Conservation (phyloP, 2,329 filamentous ascomycete species). For the Didymella lethalis region DNA sequence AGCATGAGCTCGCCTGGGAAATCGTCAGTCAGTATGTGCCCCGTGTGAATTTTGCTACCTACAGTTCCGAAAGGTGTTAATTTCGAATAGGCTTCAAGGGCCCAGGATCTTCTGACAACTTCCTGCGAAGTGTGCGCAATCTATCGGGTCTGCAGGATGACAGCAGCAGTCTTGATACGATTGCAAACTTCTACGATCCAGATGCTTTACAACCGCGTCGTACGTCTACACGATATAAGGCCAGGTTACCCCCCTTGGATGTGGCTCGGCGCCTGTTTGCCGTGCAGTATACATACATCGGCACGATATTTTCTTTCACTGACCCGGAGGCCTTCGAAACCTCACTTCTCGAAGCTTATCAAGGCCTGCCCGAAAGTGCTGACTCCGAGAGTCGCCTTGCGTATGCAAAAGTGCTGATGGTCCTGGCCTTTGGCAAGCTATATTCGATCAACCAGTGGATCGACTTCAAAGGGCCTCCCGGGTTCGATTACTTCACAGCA, state of each 20-base stretch:
- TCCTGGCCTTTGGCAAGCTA: constrained; percentile 11
- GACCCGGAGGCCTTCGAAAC: constrained; percentile 11
- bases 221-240: constrained; percentile 1
- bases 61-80: background rate
- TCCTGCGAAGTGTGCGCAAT: constrained; percentile 11
- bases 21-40: constrained; percentile 8
- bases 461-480: constrained; percentile 10
- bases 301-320: constrained; percentile 11
- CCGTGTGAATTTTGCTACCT: background rate
- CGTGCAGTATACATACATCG: constrained; percentile 12
- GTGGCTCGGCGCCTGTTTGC: constrained; percentile 11
- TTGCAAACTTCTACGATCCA: constrained; percentile 12
- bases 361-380: constrained; percentile 6
- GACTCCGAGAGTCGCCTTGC: constrained; percentile 4
- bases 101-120: constrained; percentile 11
- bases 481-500: constrained; percentile 14
- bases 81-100: constrained; percentile 6
- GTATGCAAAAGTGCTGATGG: constrained; percentile 12
- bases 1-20: constrained; percentile 7
- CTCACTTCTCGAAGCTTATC: constrained; percentile 6
- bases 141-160: constrained; percentile 10
- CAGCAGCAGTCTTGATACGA: constrained; percentile 9
- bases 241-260: constrained; percentile 8
- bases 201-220: constrained; percentile 15
- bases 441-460: constrained; percentile 17